Evolutionary conservation across 805 yeast genomes (phyloP), one percentile per base, ranked within the genome.

Genomic region (Ogataea pini): DNA sequence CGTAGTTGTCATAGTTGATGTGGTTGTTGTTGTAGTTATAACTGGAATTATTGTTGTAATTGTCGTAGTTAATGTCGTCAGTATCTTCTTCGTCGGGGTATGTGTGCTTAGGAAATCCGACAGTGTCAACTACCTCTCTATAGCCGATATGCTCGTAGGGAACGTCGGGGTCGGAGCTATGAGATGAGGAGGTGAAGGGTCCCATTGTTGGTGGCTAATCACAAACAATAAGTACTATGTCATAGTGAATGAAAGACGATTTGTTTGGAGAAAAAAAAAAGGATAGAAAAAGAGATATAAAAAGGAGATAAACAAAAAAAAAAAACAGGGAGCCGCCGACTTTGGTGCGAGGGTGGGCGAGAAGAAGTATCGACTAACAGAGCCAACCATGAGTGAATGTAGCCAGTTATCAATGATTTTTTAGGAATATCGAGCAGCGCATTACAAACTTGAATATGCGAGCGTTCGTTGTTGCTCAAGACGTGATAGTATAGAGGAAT

Each of bases 121-220:
- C 40, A 4, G 45, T 49, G 10, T 40, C 18, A 2, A 16, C 20
- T 3, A 57, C 46, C 4, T 54, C 53, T 5, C 31, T 14, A 9
- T 19, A 31, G 9, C 48, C 28, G n/a, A 57, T 39, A 20, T 44
- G 37, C 13, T 32, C 44, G 28, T 53, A 57, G 10, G 58, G 51
- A n/a, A 54, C 47, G 24, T 50, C 50, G 1, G 56, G 52, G 36
- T 58, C 60, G 3, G 61, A 58, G 31, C 48, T 41, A 13, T 37
- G 44, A 1, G 52, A 37, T 4, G 52, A 48, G 10, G 44, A 41
- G 25, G 13, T 41, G 19, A 13, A 28, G 12, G 22, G 28, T 28
- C 19, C 18, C 18, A 37, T 37, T 37, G 13, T 3, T 12, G 24
- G 13, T 12, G 7, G 16, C 14, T 6, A 19, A 17, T 8, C 3